Evolutionary conservation across 345 rosid genomes (phyloP), one percentile per base, ranked within the genome.

Genomic region (Euphorbia lathyris): DNA sequence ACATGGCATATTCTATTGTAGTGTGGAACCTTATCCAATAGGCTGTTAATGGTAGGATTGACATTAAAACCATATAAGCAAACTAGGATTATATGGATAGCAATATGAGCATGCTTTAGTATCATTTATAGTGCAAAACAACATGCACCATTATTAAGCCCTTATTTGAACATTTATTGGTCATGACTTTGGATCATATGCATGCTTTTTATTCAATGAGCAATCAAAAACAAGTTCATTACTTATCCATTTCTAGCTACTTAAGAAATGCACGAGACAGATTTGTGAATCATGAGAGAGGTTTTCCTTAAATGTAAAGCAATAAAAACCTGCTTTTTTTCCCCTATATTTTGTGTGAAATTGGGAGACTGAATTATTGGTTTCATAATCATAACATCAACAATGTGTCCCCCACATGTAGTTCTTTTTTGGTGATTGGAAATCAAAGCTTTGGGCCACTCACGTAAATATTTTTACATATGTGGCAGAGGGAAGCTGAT

Each of bases 401-500:
- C 70, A 43, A 65, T 70, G 68, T 48, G 45, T 27, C 3, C 40
- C 3, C 47, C 0, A 53, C 53, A 32, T 64, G 38, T 34, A 55
- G n/a, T 70, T 61, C 50, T 23, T 68, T 58, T 66, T 45, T 63
- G 19, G 30, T 63, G 48, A 73, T 38, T 27, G 57, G 65, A 65
- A 51, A 45, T 12, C 48, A 25, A 38, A 60, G 36, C 61, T 71
- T 71, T 25, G 38, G 55, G 19, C 60, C 67, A 70, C 69, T 80
- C 52, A 70, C 45, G 40, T 42, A 65, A 71, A 66, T 16, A 38
- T 70, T 73, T 48, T 75, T 27, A 45, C 65, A 65, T 80, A 65
- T 67, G 68, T 25, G 62, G 68, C 87, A 95, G 98, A 86, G 98
- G 86, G 97, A 90, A 82, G 82, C 84, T 53, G 97, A 95, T 75